Percentiles rank a stretch among this genome's conserved stretches.
Evolutionary conservation across 2,329 filamentous ascomycete genomes (phyloP).

Genomic region (Hymenoscyphus fructigenus): DNA sequence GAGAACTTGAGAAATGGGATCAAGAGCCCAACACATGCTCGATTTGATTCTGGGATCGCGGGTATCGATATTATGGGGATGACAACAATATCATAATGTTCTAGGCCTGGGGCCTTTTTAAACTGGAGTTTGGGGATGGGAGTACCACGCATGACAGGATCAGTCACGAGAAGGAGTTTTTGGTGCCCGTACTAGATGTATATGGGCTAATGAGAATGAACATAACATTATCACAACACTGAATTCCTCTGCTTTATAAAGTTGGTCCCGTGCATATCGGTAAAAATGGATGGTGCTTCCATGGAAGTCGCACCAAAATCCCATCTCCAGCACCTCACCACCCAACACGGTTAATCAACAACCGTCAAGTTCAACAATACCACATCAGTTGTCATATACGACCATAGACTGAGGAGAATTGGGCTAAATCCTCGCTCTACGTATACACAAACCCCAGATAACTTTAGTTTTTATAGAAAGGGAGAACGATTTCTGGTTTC

Average conservation of each 20-base stretch:
- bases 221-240: not conserved
- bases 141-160: not conserved
- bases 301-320: no score
- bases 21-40: slow-evolving; percentile 26
- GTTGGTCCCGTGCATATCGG: no score
- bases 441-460: no score
- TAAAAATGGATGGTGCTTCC: no score
- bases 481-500: no score
- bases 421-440: no score
- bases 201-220: not conserved
- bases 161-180: slow-evolving; percentile 1
- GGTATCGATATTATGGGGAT: slow-evolving; percentile 13
- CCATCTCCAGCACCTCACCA: no score
- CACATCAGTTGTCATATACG: no score
- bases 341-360: no score
- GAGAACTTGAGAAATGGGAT: slow-evolving; percentile 15
- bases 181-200: not conserved
- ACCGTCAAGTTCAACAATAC: no score
- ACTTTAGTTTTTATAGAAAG: no score
- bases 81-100: not conserved
- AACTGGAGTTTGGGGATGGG: not conserved
- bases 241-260: not conserved
- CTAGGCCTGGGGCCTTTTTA: not conserved
- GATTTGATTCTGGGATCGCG: slow-evolving; percentile 29
- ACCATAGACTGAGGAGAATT: no score